Percentiles rank a stretch among this genome's conserved stretches.
These are phyloP conservation scores for Volvox carteri DNA, from an alignment of 163 green algal genomes.

Conservation along the genomic window DNA sequence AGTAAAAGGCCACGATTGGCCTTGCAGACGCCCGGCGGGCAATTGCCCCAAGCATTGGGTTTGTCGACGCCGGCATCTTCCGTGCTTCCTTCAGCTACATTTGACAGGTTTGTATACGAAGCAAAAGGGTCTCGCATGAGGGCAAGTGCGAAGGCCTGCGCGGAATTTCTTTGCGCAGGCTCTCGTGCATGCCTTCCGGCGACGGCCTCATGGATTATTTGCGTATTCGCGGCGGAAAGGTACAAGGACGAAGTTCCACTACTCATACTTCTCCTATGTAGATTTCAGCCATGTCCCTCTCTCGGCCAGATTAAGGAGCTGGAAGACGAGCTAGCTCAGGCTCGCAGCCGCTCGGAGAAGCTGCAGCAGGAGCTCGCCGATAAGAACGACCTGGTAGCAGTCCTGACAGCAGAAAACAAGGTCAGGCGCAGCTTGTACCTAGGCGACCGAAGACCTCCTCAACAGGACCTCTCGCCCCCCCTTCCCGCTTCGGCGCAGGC, in stretches of 20 bases:
- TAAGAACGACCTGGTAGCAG: slow-evolving; percentile 23
- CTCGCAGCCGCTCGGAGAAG: slow-evolving; percentile 32
- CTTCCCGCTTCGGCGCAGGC: too few relatives aligned
- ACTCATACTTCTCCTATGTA: neutral
- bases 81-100: neutral
- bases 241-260: neutral
- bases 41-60: neutral
- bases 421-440: neutral
- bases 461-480: too few relatives aligned
- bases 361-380: slow-evolving; percentile 39
- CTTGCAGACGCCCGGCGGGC: slow-evolving; percentile 32
- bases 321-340: slow-evolving; percentile 59
- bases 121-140: neutral
- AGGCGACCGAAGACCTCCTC: too few relatives aligned
- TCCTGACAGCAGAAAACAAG: slow-evolving; percentile 43
- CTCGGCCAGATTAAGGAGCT: slow-evolving; percentile 68
- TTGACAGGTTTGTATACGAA: slow-evolving; percentile 19
- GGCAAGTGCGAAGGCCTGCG: neutral
- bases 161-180: slow-evolving; percentile 7
- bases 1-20: neutral
- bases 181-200: slow-evolving; percentile 12
- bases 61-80: slow-evolving; percentile 6
- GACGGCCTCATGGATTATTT: slow-evolving; percentile 59
- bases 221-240: slow-evolving; percentile 56
- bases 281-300: neutral